Base-by-base conservation (phyloP, 2,329 filamentous ascomycete genomes). In the Pseudopithomyces chartarum region DNA sequence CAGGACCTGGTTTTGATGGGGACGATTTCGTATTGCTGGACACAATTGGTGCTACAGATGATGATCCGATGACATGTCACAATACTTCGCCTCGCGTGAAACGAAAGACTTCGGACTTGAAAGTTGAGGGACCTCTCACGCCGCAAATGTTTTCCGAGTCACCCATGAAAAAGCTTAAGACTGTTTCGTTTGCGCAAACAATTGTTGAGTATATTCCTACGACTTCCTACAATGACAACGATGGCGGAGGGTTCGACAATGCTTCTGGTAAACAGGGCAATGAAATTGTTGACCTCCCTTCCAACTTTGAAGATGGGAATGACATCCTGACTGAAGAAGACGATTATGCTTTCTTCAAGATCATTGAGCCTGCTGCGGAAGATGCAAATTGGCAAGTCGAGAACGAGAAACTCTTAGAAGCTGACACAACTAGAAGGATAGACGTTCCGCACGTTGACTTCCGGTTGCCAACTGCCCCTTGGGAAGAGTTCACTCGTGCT, bases 381-480 rank as follows among this genome's bases (percentile, higher is more conserved):
- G 64, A 77, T 32, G 76, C 70, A 3, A 68, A 75, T 2, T 56
- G 64, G 13, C 67, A 62, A 17, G 43, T 79, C 2, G 71, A 77
- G n/a, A 73, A 78, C 33, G 82, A 84, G 58, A 73, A 77, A 51
- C 69, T 84, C 2, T 73, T 73, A 8, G 79, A 79, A 56, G 71
- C 77, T 11, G 81, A 83, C 57, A 80, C 81, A 0, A 81, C 76
- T 3, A 73, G 75, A 48, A 77, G 83, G 38, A 76, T 84, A 1
- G 63, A 77, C n/a, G 76, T 85, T 4, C 83, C 83, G 0, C 26
- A 70, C 0, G 67, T 86, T 57, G 79, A 81, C 26, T 77, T 80
- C 34, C 69, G 74, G 0, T 59, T 72, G 15, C 74, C 78, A 11
- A 57, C 66, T 6, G 70, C 80, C 3, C 83, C 82, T 1, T 87